Evolutionary conservation across 805 yeast genomes (phyloP).

Genomic region (Kluyveromyces siamensis): DNA sequence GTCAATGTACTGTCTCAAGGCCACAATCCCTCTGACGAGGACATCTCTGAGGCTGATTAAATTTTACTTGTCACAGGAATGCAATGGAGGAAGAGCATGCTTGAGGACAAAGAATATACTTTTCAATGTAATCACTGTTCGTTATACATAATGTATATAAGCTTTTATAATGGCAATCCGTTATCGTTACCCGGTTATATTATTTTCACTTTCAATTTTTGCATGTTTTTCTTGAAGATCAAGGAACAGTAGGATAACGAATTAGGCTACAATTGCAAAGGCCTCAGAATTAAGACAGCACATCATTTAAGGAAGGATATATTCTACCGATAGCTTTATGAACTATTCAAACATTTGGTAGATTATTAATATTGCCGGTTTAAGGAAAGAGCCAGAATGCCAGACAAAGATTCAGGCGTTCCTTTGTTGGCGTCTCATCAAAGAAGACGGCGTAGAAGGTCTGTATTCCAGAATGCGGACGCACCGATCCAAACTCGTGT

Average conservation of each 20-base stretch:
- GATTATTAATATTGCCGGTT: no score
- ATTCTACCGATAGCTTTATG: neutral
- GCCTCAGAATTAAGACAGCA: neutral
- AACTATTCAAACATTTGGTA: neutral
- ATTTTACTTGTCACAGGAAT: no score
- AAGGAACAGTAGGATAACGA: neutral
- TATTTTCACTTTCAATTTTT: neutral
- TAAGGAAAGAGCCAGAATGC: neutral
- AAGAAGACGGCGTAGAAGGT: constrained; percentile 5
- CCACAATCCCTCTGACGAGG: constrained; percentile 1
- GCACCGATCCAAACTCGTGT: neutral
- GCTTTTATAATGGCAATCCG: neutral
- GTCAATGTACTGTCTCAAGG: constrained; percentile 1
- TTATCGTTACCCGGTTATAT: neutral
- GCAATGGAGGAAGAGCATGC: no score
- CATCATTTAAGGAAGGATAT: neutral
- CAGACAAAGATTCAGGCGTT: constrained; percentile 1
- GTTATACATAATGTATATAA: no score
- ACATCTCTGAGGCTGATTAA: constrained; percentile 2
- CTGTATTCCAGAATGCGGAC: constrained; percentile 5
- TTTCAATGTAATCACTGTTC: no score
- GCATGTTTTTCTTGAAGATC: neutral
- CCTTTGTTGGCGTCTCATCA: constrained; percentile 6
- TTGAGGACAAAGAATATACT: no score
- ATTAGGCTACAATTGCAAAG: neutral